Percentiles rank a stretch among this genome's conserved stretches.
Evolutionary conservation across 345 rosid genomes (phyloP).

Genomic region (Boechera stricta): DNA sequence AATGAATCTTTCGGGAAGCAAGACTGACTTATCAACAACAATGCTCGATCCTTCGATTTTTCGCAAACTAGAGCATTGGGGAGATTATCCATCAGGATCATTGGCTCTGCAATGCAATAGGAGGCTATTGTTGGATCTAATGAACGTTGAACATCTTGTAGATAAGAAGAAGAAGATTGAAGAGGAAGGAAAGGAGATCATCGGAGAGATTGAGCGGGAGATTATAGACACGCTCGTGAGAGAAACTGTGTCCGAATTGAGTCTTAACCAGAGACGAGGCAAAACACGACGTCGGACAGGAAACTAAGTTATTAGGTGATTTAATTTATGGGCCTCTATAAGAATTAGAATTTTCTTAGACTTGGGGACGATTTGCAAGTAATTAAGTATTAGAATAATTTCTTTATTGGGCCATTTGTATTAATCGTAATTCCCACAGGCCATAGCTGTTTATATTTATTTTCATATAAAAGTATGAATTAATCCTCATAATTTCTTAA

Average conservation of each 20-base stretch:
- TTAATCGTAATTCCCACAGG: slow-evolving; percentile 1
- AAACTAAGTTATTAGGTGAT: not conserved
- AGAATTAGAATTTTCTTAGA: not conserved
- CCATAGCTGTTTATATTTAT: not conserved
- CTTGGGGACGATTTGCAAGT: not conserved
- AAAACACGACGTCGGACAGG: not conserved
- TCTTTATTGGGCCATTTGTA: slow-evolving; percentile 11
- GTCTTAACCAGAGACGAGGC: not conserved
- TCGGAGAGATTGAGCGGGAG: slow-evolving; percentile 55
- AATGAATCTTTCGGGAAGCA: slow-evolving; percentile 50
- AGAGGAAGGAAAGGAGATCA: slow-evolving; percentile 58
- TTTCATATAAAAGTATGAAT: not conserved
- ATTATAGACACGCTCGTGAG: slow-evolving; percentile 53
- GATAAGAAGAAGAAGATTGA: slow-evolving; percentile 42
- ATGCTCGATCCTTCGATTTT: slow-evolving; percentile 59
- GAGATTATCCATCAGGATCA: not conserved
- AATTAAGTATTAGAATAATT: not conserved
- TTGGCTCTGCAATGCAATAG: slow-evolving; percentile 56
- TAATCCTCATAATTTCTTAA: too few species aligned
- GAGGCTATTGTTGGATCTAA: slow-evolving; percentile 61
- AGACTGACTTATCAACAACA: slow-evolving; percentile 42
- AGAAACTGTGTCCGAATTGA: slow-evolving; percentile 52
- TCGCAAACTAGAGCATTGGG: slow-evolving; percentile 50
- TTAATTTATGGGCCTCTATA: slow-evolving; percentile 1
- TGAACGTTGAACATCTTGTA: slow-evolving; percentile 48